Evolutionary conservation across 73 alveolate genomes (phyloP), one percentile per base, ranked within the genome.

Genomic region (Stentor coeruleus): DNA sequence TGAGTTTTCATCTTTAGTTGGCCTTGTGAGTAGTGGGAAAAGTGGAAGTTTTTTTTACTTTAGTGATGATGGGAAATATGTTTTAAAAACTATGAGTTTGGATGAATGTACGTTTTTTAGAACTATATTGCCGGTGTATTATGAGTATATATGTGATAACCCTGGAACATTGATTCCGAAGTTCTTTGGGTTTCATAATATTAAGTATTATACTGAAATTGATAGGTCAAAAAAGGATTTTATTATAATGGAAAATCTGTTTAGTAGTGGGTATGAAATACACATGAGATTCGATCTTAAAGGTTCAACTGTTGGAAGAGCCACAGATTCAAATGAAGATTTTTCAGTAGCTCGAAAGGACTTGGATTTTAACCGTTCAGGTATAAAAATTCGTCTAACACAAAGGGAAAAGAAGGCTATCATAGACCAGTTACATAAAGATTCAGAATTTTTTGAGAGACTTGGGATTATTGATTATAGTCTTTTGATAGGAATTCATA

Each of bases 31-130:
- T 33, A 90, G 97, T 75, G 99, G 99, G 39, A 98, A 94, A 82
- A 91, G 98, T 81, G 99, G 99, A 3, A 88, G 98, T 28, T 94
- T 98, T 86, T 98, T 98, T 84, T 98, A 97, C 86, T 98, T 95
- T 87, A 97, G 99, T n/a, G 97, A 98, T 31, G 99, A 98, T 83
- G 98, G 99, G 11, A 88, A 94, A 83, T 98, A 88, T 72, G 95
- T 97, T 76, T 90, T 97, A 57, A 97, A 98, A 85, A 95, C 99
- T 1, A 92, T 97, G 38, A 88, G 92, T 74, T 87, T 90, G 57
- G 86, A 86, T 26, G 99, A 98, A 84, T 96, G 91, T 81, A 88
- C 87, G 81, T 94, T 93, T 73, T 82, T 98, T 28, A 94, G 94
- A 82, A 79, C 87, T 82, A 94, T 98, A 3, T 87, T 98, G 82